Conservation (phyloP, 2,329 filamentous ascomycete species). For the Pseudocercospora ulei region DNA sequence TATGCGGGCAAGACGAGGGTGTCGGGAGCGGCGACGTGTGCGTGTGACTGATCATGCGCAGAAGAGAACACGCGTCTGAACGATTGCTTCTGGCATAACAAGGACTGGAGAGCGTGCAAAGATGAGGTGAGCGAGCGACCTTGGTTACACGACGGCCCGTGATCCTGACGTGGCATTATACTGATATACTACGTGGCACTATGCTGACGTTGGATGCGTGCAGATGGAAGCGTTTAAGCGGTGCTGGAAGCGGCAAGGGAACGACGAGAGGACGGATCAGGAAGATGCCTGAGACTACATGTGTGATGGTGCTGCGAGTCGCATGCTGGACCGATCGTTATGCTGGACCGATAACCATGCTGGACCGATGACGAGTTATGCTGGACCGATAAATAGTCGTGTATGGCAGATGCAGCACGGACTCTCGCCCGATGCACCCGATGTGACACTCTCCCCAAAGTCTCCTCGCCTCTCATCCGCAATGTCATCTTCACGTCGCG, state of each 20-base stretch:
- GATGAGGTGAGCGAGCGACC: constrained; percentile 60
- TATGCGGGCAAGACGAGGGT: constrained; percentile 36
- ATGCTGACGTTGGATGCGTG: constrained; percentile 15
- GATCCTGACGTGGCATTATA: too few species aligned
- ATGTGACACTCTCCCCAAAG: constrained; percentile 6
- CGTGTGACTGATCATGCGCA: constrained; percentile 35
- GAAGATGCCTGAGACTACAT: constrained; percentile 58
- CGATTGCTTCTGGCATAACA: constrained; percentile 91
- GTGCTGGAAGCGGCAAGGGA: constrained; percentile 86
- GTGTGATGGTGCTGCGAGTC: too few species aligned
- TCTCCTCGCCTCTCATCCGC: constrained; percentile 3
- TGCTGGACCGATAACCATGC: too few species aligned
- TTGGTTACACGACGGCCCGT: too few species aligned
- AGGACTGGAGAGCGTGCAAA: constrained; percentile 85
- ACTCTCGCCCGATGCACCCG: not conserved
- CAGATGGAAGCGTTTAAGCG: constrained; percentile 83
- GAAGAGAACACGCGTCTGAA: constrained; percentile 85
- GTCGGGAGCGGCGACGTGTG: not conserved
- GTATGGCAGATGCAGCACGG: not conserved
- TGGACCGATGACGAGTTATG: too few species aligned
- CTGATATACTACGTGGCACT: too few species aligned
- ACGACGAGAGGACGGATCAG: constrained; percentile 68
- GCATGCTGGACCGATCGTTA: too few species aligned
- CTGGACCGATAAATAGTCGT: too few species aligned
- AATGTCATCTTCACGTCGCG: constrained; percentile 24